A percentile compares a stretch with the other conserved stretches of the same genome.
phyloP scores from a whole-genome alignment of 2,329 filamentous ascomycete genomes.

The Pseudocercospora ulei region DNA sequence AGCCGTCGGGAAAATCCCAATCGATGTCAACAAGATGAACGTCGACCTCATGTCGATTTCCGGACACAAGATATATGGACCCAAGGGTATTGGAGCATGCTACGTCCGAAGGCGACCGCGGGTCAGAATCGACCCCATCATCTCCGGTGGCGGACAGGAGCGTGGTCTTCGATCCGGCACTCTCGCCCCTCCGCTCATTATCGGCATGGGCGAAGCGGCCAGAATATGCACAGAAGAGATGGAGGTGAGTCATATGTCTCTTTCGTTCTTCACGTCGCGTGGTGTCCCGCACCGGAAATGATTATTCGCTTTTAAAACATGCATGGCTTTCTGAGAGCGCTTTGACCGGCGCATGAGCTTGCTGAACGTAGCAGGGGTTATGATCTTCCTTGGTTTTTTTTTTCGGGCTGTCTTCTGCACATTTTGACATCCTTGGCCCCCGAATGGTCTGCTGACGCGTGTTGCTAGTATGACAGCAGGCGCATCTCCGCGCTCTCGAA shows the following conservation, averaged over 20 bases:
- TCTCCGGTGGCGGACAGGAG: slow-evolving; percentile 92
- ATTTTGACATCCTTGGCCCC: neutral
- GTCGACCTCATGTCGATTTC: slow-evolving; percentile 98
- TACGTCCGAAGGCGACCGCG: slow-evolving; percentile 86
- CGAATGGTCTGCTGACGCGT: slow-evolving; percentile 25
- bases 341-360: slow-evolving; percentile 46
- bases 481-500: slow-evolving; percentile 75
- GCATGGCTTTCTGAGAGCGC: slow-evolving; percentile 79
- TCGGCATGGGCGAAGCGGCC: slow-evolving; percentile 92
- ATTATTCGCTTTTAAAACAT: slow-evolving; percentile 80
- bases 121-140: slow-evolving; percentile 90
- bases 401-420: neutral
- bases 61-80: slow-evolving; percentile 96
- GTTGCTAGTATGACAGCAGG: slow-evolving; percentile 90
- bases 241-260: slow-evolving; percentile 53
- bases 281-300: slow-evolving; percentile 39
- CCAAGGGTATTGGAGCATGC: slow-evolving; percentile 93
- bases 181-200: slow-evolving; percentile 74
- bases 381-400: no score
- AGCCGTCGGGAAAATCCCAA: slow-evolving; percentile 94
- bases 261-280: neutral
- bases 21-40: slow-evolving; percentile 96
- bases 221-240: slow-evolving; percentile 84
- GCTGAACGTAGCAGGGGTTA: slow-evolving; percentile 57
- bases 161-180: slow-evolving; percentile 90